Evolutionary conservation across 371 early-diverging fungal species (phyloP), one percentile per base, ranked within the genome.

Genomic region (Mortierella sp.): DNA sequence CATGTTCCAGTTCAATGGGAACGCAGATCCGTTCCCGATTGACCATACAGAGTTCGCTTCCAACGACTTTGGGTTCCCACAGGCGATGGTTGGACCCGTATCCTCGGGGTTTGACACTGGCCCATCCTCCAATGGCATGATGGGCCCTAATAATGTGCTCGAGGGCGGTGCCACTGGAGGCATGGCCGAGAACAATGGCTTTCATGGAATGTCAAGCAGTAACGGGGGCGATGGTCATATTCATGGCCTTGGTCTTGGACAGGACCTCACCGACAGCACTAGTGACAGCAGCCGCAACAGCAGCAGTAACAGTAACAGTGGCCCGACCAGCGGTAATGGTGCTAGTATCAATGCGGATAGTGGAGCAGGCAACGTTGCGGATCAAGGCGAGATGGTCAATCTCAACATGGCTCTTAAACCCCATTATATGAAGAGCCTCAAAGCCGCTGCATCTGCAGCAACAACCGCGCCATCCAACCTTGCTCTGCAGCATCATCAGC

Each of bases 21-120:
- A 68, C 39, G 19, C 64, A 12, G 76, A 75, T 42, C 11, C 69
- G 7, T 75, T 69, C 49, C 61, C 69, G 17, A 75, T 75, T 27
- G 76, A 75, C 19, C 69, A 75, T 23, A 64, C 64, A 19, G 76
- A 75, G 51, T 75, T 75, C 60, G 65, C 64, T 2, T 63, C 64
- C 12, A 60, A 53, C 28, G 76, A 75, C 57, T 75, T 69, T 69
- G 69, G 64, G 5, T 64, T 64, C 21, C 50, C 76, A 6, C 51
- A 64, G 7, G 57, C 60, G 15, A 69, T 75, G 69, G 48, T 60
- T 23, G 67, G 54, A n/a, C 50, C 72, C 31, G 51, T 61, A 23
- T 49, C 73, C 19, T 58, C 63, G 26, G 39, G 64, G 41, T 75
- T 64, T 60, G 69, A 68, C 12, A 23, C 34, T 21, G 32, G n/a